phyloP scores from a whole-genome alignment of 1,139 yeast species.

The Lodderomyces theae region DNA sequence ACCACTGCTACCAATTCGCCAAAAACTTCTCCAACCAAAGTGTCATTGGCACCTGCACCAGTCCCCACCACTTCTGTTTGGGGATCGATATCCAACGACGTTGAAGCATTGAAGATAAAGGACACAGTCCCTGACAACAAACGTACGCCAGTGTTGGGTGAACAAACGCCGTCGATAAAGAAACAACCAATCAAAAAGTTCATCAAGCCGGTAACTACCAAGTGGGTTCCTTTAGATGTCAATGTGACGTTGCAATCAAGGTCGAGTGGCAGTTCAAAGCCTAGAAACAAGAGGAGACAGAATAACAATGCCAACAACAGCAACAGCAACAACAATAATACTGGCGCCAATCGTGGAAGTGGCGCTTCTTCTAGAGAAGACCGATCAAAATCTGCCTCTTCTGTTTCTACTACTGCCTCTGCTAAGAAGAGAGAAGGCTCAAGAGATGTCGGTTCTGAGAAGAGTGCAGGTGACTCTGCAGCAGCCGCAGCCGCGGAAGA shows the following conservation, averaged over 20 bases:
- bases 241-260: conserved; percentile 54
- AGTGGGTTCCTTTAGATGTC: conserved; percentile 89
- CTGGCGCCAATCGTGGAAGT: conserved; percentile 4
- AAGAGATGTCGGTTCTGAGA: neutral
- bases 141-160: conserved; percentile 48
- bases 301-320: conserved; percentile 14
- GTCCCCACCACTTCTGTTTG: conserved; percentile 70
- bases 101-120: conserved; percentile 28
- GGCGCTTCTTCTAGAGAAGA: conserved; percentile 2
- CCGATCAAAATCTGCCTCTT: neutral
- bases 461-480: neutral
- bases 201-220: conserved; percentile 63
- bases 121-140: conserved; percentile 21
- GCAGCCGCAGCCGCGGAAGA: conserved; percentile 1
- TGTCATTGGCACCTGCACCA: conserved; percentile 69
- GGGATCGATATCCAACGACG: conserved; percentile 41
- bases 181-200: conserved; percentile 39
- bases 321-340: conserved; percentile 14
- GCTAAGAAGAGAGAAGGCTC: conserved; percentile 11
- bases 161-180: conserved; percentile 12
- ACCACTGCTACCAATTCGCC: conserved; percentile 1
- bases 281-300: conserved; percentile 32
- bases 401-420: conserved; percentile 2
- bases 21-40: conserved; percentile 16
- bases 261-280: conserved; percentile 16